These are phyloP conservation scores for Polygonum maritimum DNA, from an alignment of 148 eudicot genomes.

Conservation along the genomic window DNA sequence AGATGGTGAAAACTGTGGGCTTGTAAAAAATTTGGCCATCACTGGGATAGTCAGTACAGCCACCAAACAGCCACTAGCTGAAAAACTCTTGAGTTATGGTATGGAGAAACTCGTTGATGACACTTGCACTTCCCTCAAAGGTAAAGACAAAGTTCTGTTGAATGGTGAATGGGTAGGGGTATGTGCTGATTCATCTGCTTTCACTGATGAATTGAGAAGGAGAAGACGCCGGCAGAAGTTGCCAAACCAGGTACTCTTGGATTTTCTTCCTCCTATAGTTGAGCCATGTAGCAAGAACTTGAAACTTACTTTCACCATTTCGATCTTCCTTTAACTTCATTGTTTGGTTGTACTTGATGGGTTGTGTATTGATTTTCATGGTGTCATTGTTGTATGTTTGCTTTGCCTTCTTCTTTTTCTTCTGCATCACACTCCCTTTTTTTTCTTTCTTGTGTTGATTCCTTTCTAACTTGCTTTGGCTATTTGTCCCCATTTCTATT, in stretches of 20 bases:
- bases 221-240: slow-evolving; percentile 46
- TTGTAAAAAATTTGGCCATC: slow-evolving; percentile 80
- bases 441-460: not conserved
- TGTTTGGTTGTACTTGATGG: not conserved
- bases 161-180: slow-evolving; percentile 89
- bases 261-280: not conserved
- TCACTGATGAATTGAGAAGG: slow-evolving; percentile 51
- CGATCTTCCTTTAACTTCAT: not conserved
- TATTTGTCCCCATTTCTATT: not conserved
- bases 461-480: not conserved
- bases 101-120: slow-evolving; percentile 63
- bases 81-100: slow-evolving; percentile 45
- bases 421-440: not conserved
- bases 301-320: not conserved
- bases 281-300: no score
- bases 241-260: slow-evolving; percentile 49
- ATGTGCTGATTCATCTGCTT: slow-evolving; percentile 48
- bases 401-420: not conserved
- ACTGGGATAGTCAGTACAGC: slow-evolving; percentile 68
- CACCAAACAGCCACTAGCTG: slow-evolving; percentile 30
- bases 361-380: not conserved
- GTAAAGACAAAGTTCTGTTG: slow-evolving; percentile 54
- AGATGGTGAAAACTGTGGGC: slow-evolving; percentile 95
- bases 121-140: slow-evolving; percentile 37
- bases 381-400: not conserved